Evolutionary conservation across 495 filamentous ascomycete genomes (phyloP).

Genomic region (Penicillium chermesinum): DNA sequence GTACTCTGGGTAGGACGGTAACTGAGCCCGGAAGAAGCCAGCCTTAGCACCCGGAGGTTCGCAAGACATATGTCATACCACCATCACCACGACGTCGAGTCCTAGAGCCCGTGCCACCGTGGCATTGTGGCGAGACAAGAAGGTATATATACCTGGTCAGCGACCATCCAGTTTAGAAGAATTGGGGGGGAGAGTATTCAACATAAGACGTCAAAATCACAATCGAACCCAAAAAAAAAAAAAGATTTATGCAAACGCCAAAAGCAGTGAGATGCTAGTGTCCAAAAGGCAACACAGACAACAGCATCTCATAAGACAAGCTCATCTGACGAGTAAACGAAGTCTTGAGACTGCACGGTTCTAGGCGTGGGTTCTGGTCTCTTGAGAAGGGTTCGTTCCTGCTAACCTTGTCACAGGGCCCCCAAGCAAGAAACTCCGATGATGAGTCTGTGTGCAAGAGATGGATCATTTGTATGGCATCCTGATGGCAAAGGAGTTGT

Average conservation of each 20-base stretch:
- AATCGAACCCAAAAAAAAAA: not conserved
- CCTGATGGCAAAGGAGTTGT: not conserved
- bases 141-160: not conserved
- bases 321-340: not conserved
- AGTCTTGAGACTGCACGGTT: not conserved
- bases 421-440: not conserved
- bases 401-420: not conserved
- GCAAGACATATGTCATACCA: not conserved
- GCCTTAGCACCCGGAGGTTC: no score
- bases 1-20: no score
- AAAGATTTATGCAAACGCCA: not conserved
- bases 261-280: not conserved
- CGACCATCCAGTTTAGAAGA: not conserved
- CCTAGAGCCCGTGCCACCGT: not conserved
- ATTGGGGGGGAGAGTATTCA: not conserved
- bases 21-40: no score
- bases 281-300: not conserved
- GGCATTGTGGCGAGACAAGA: not conserved
- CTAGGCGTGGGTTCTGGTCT: not conserved
- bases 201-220: constrained; percentile 4
- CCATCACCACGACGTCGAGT: not conserved
- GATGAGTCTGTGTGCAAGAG: not conserved
- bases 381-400: no score
- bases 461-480: not conserved
- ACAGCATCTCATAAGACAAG: not conserved